Conservation (phyloP, 139 green algal genomes). For the Dunaliella primolecta region DNA sequence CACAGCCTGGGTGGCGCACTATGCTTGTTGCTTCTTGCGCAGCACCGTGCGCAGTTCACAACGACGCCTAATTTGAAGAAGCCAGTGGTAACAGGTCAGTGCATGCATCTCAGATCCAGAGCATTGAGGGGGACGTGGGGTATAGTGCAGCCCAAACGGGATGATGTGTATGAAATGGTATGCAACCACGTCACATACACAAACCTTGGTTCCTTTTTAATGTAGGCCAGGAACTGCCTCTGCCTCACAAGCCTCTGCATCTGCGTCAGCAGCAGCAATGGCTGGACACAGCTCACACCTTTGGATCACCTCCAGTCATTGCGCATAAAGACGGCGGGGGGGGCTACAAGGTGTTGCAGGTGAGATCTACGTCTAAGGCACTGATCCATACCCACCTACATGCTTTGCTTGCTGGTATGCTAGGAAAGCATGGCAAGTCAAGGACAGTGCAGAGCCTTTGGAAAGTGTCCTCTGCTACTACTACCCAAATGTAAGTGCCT, state of each 20-base stretch:
- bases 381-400: background rate
- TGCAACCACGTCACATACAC: background rate
- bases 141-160: background rate
- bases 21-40: slow-evolving; percentile 33
- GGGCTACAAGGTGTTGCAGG: slow-evolving; percentile 30
- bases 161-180: background rate
- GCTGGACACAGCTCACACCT: slow-evolving; percentile 31
- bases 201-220: background rate
- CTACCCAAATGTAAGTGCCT: background rate
- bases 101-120: background rate
- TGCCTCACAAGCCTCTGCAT: background rate
- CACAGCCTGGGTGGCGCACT: slow-evolving; percentile 57
- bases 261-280: background rate
- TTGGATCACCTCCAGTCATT: slow-evolving; percentile 64
- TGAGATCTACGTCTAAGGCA: no score
- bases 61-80: background rate
- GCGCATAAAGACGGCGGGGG: slow-evolving; percentile 41
- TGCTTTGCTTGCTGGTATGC: background rate
- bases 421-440: background rate
- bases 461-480: background rate
- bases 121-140: background rate
- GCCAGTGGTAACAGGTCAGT: background rate
- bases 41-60: background rate
- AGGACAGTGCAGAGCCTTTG: background rate
- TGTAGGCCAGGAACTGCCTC: background rate